These are phyloP conservation scores for Pestalotiopsis sp. DNA, from an alignment of 2,329 filamentous ascomycete species.

Conservation along the genomic window DNA sequence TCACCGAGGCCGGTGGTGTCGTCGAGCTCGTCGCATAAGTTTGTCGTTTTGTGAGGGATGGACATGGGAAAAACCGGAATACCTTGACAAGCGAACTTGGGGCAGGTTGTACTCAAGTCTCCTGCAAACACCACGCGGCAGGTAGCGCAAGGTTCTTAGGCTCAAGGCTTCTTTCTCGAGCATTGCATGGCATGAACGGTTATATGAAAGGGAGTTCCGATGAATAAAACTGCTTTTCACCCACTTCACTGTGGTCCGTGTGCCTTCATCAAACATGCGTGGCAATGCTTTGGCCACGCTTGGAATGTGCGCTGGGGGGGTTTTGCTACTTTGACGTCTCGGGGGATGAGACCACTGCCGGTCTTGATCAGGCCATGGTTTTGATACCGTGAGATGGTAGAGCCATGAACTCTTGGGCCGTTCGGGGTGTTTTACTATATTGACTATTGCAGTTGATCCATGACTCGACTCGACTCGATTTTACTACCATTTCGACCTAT, in stretches of 20 bases:
- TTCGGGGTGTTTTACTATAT: too few relatives aligned
- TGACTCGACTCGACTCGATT: too few relatives aligned
- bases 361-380: too few relatives aligned
- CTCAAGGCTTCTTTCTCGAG: conserved; percentile 23
- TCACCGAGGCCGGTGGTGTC: conserved; percentile 95
- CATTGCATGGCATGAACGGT: conserved; percentile 29
- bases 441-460: too few relatives aligned
- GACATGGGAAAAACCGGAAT: conserved; percentile 19
- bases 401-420: too few relatives aligned
- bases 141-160: conserved; percentile 23
- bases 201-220: conserved; percentile 29
- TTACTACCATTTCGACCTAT: too few relatives aligned
- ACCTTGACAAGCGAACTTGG: conserved; percentile 24
- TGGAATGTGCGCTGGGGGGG: neutral
- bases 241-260: neutral
- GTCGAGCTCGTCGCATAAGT: conserved; percentile 90
- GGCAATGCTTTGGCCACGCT: neutral
- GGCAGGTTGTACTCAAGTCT: conserved; percentile 23
- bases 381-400: too few relatives aligned
- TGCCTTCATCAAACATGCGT: neutral
- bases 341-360: neutral
- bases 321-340: neutral
- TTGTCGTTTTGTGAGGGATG: conserved; percentile 6
- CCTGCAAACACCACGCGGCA: conserved; percentile 19
- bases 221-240: conserved; percentile 31